Evolutionary conservation across 1,284 basidiomycete genomes (phyloP).

Genomic region (Schizopora paradoxa): DNA sequence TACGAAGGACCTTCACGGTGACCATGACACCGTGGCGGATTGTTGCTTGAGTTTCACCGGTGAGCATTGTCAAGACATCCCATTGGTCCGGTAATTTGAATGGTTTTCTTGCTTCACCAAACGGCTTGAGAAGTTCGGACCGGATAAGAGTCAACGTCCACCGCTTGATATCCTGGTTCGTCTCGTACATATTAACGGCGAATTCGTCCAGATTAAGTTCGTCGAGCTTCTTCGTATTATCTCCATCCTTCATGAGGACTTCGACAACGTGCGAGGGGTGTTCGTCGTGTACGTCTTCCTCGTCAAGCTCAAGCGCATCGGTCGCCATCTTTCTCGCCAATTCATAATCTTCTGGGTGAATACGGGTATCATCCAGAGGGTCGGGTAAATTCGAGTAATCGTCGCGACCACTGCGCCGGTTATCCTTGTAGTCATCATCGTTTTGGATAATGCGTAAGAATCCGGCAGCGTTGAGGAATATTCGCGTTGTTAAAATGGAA

Average conservation of each 20-base stretch:
- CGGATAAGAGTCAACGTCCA: conserved; percentile 86
- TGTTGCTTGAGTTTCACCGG: conserved; percentile 84
- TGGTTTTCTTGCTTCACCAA: conserved; percentile 67
- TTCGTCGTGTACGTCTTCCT: conserved; percentile 88
- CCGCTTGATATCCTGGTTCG: conserved; percentile 81
- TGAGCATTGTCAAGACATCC: conserved; percentile 93
- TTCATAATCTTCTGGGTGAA: conserved; percentile 98
- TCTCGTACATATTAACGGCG: conserved; percentile 84
- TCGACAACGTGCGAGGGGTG: conserved; percentile 85
- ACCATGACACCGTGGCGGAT: conserved; percentile 80
- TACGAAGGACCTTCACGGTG: conserved; percentile 69
- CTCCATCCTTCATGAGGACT: conserved; percentile 80
- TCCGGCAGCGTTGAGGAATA: conserved; percentile 86
- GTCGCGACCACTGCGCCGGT: conserved; percentile 67
- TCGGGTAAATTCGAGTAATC: conserved; percentile 55
- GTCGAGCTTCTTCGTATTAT: conserved; percentile 78
- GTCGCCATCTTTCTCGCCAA: conserved; percentile 98
- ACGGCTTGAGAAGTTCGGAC: conserved; percentile 84
- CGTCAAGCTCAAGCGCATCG: conserved; percentile 92
- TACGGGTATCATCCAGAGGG: conserved; percentile 91
- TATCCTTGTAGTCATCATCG: conserved; percentile 54
- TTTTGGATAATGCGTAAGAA: conserved; percentile 86
- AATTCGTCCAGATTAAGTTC: conserved; percentile 97
- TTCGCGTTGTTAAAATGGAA: conserved; percentile 74
- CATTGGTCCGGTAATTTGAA: conserved; percentile 69